Evolutionary conservation across 306 rosid genomes (phyloP).

Genomic region (Trifolium pratense): DNA sequence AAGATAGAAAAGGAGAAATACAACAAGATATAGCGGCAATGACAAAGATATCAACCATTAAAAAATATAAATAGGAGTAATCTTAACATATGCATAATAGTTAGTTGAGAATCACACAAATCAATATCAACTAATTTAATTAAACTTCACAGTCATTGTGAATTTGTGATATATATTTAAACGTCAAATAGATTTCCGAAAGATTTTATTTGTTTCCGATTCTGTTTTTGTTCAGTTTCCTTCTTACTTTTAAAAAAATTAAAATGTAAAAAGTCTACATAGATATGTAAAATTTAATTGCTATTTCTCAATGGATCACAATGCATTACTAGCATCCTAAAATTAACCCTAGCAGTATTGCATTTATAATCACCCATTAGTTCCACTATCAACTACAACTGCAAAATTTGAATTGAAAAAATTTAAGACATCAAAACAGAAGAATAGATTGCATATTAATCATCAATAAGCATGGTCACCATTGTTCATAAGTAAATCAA

Average conservation of each 20-base stretch:
- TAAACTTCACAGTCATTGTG: constrained; percentile 12
- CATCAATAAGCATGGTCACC: constrained; percentile 19
- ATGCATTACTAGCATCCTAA: neutral
- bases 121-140: constrained; percentile 25
- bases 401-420: constrained; percentile 25
- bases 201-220: neutral
- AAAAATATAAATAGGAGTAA: neutral
- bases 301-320: neutral
- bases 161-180: constrained; percentile 3
- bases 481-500: constrained; percentile 14
- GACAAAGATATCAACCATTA: neutral
- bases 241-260: constrained; percentile 1
- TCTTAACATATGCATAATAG: constrained; percentile 5
- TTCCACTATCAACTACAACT: constrained; percentile 19
- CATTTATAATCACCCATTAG: constrained; percentile 24
- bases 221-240: too few relatives aligned
- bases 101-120: constrained; percentile 13
- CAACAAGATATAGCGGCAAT: neutral
- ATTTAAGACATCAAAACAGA: constrained; percentile 25
- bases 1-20: neutral
- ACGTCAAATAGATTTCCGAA: constrained; percentile 16
- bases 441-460: constrained; percentile 10
- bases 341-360: constrained; percentile 29
- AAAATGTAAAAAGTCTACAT: neutral
- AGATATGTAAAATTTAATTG: constrained; percentile 9